These are phyloP conservation scores for Amoebophrya sp. DNA, from an alignment of 169 alveolate species.

Conservation along the genomic window DNA sequence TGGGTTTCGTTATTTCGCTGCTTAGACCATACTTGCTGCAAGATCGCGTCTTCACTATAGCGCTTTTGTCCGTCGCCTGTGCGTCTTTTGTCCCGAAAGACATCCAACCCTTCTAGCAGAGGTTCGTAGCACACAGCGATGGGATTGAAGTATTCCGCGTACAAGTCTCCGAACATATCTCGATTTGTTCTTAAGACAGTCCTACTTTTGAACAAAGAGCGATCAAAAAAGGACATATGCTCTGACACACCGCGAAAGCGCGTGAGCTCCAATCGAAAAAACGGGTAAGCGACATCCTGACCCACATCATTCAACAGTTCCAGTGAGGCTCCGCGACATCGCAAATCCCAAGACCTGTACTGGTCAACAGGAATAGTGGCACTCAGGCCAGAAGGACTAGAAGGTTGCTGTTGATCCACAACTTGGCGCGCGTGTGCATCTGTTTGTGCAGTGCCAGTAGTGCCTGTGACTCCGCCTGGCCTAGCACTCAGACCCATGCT, in stretches of 20 bases:
- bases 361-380: not conserved
- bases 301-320: not conserved
- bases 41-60: no score
- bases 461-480: no score
- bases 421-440: no score
- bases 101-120: not conserved
- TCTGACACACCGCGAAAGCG: not conserved
- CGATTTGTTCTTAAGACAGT: not conserved
- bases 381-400: no score
- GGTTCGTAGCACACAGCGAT: not conserved
- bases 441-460: no score
- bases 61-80: no score
- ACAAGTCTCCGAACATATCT: not conserved
- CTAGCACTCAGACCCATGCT: no score
- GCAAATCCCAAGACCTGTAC: not conserved
- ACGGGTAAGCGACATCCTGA: not conserved
- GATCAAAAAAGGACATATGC: not conserved
- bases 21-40: no score
- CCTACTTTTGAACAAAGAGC: not conserved
- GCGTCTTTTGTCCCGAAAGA: not conserved
- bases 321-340: not conserved
- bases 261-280: not conserved
- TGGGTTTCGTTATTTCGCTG: no score
- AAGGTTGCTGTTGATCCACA: no score
- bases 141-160: not conserved